Evolutionary conservation across 768 basidiomycete species (phyloP), one percentile per base, ranked within the genome.

Genomic region (Piloderma croceum): DNA sequence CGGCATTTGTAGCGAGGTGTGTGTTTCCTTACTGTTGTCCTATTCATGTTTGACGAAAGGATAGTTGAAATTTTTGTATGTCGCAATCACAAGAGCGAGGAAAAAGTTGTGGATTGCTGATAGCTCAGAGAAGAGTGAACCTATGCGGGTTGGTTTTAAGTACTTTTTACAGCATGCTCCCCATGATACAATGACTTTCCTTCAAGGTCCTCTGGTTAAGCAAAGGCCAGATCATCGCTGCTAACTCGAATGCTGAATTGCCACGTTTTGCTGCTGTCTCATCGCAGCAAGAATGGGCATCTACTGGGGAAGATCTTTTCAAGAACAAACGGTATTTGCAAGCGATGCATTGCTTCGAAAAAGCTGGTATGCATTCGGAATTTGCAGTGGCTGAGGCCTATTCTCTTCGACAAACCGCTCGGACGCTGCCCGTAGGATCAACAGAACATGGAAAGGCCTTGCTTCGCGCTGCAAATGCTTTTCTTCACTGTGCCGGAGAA

Each of bases 21-120:
- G 60, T 41, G 12, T 31, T 13, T 11, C 24, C 4, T 10, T 49
- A 13, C 22, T 21, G 19, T 12, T 20, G 18, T 13, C 22, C 18
- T 29, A 32, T 10, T 18, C 21, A 54, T 22, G 18, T 2, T 22
- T 6, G 18, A 9, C 5, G 24, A 3, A 5, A 31, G n/a, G 36
- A 13, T 20, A 83, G 81, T 62, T 86, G 17, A 85, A 86, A 49
- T 70, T 66, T 32, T 58, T 86, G 0, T 86, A 86, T 41, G 83
- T 86, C 3, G 83, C 81, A 0, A 71, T 83, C 13, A 86, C 83
- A 1, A 59, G 83, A 31, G 81, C 83, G 1, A 69, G 79, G 27
- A 80, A 77, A 41, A 80, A 82, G 37, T 51, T 86, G 5, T 83
- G 83, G 81, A 76, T 86, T 15, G 73, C 73, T 2, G 84, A 86